A percentile compares a stretch with the other conserved stretches of the same genome.
These are phyloP conservation scores for Zasmidium angulare DNA, from an alignment of 2,329 filamentous ascomycete genomes.

Conservation along the genomic window DNA sequence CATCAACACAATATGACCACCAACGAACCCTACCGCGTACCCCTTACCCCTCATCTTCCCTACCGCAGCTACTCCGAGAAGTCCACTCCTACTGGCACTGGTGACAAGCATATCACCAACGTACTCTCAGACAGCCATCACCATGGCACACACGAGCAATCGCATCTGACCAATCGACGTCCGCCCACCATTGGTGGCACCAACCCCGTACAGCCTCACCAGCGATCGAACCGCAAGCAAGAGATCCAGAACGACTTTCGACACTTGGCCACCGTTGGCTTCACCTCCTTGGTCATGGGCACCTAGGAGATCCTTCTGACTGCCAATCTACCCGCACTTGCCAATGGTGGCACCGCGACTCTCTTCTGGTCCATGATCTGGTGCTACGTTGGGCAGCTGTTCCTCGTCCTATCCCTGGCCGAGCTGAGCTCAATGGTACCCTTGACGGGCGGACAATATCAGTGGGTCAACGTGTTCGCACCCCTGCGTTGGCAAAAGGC, in stretches of 20 bases:
- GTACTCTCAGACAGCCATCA: background rate
- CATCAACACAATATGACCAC: background rate
- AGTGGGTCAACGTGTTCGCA: constrained; percentile 45
- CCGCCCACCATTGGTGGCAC: too few species aligned
- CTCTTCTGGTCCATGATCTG: constrained; percentile 33
- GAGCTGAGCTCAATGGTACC: constrained; percentile 38
- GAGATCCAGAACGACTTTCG: constrained; percentile 27
- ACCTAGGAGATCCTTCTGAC: constrained; percentile 50
- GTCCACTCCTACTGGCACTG: background rate
- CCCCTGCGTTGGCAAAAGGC: constrained; percentile 42
- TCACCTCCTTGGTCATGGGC: constrained; percentile 51
- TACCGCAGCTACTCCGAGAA: background rate
- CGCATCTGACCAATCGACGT: too few species aligned
- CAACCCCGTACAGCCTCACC: background rate
- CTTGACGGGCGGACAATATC: constrained; percentile 29
- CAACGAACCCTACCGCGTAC: constrained; percentile 1
- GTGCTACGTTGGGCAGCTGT: constrained; percentile 30
- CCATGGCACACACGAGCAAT: background rate
- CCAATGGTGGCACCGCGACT: constrained; percentile 30
- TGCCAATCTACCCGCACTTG: constrained; percentile 25
- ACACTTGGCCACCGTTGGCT: constrained; percentile 33
- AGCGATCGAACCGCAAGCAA: constrained; percentile 13
- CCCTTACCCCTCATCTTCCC: constrained; percentile 8
- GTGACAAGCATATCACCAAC: background rate
- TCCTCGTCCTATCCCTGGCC: constrained; percentile 35